A percentile compares a stretch with the other conserved stretches of the same genome.
phyloP scores from a whole-genome alignment of 2,329 filamentous ascomycete genomes.

The Claviceps capensis region DNA sequence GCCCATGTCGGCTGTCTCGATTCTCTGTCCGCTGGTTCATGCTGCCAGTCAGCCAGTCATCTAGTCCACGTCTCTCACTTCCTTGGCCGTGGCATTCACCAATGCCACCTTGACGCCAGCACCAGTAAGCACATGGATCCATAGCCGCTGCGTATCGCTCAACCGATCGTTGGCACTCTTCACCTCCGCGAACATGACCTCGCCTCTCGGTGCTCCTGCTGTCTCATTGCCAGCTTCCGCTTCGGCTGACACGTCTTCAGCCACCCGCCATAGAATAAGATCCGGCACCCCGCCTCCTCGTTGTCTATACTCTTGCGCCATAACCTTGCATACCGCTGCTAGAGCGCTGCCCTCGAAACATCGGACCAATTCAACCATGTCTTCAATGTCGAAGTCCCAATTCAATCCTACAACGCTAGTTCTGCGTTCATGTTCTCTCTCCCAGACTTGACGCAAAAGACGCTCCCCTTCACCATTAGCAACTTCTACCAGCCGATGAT shows the following conservation, averaged over 20 bases:
- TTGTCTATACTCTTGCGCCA: slow-evolving; percentile 88
- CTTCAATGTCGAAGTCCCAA: slow-evolving; percentile 72
- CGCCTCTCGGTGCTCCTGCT: slow-evolving; percentile 27
- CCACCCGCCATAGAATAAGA: slow-evolving; percentile 67
- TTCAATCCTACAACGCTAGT: slow-evolving; percentile 87
- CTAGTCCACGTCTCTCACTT: slow-evolving; percentile 30
- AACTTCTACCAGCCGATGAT: slow-evolving; percentile 72
- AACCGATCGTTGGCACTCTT: slow-evolving; percentile 83
- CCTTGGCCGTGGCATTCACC: slow-evolving; percentile 47
- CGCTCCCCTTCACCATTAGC: slow-evolving; percentile 62
- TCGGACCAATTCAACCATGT: slow-evolving; percentile 62
- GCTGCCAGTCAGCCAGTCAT: background rate
- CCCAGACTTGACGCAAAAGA: slow-evolving; percentile 57
- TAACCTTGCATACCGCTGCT: slow-evolving; percentile 76
- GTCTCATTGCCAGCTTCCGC: slow-evolving; percentile 4
- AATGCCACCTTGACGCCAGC: slow-evolving; percentile 80
- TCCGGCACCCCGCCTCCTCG: slow-evolving; percentile 83
- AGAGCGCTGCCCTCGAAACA: slow-evolving; percentile 74
- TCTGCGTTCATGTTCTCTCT: slow-evolving; percentile 49
- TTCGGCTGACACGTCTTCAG: background rate
- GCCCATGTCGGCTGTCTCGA: background rate
- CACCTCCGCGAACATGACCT: slow-evolving; percentile 67
- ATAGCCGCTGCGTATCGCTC: slow-evolving; percentile 90
- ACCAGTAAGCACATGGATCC: slow-evolving; percentile 85
- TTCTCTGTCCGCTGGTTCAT: background rate